Evolutionary conservation across 2,329 filamentous ascomycete species (phyloP).

Genomic region (Pseudopithomyces chartarum): DNA sequence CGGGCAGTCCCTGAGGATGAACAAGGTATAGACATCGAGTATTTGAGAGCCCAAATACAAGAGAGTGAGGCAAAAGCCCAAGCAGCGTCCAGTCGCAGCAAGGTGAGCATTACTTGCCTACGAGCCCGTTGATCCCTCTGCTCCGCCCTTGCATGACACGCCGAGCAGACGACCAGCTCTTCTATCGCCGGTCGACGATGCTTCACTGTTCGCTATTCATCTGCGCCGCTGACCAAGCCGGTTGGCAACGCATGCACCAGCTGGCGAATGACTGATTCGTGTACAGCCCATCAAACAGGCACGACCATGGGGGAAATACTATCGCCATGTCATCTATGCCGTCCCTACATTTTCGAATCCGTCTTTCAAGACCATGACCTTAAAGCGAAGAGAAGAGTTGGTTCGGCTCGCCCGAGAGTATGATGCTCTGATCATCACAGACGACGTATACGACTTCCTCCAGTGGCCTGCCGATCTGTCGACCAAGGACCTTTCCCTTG

Average conservation of each 20-base stretch:
- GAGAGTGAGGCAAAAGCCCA: slow-evolving; percentile 54
- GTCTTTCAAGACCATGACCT: slow-evolving; percentile 79
- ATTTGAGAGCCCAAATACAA: slow-evolving; percentile 57
- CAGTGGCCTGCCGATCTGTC: slow-evolving; percentile 67
- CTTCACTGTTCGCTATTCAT: not conserved
- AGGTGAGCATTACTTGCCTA: slow-evolving; percentile 44
- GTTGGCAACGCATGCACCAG: too few species aligned
- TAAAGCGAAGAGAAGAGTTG: slow-evolving; percentile 68
- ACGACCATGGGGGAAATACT: slow-evolving; percentile 72
- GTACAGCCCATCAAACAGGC: slow-evolving; percentile 61
- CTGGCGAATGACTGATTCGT: slow-evolving; percentile 15
- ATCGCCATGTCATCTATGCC: slow-evolving; percentile 84
- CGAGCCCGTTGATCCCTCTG: not conserved
- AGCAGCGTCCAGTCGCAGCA: slow-evolving; percentile 44
- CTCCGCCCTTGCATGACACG: too few species aligned
- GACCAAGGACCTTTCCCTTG: slow-evolving; percentile 29
- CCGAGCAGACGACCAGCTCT: too few species aligned
- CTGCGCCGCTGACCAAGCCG: too few species aligned
- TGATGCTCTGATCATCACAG: slow-evolving; percentile 81
- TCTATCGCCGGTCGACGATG: too few species aligned
- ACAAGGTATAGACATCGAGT: slow-evolving; percentile 73
- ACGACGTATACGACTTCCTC: slow-evolving; percentile 94
- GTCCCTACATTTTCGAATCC: slow-evolving; percentile 92
- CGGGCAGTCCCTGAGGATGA: slow-evolving; percentile 76
- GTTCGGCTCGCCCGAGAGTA: slow-evolving; percentile 77